Base-by-base conservation (phyloP, 192 early-diverging fungal species). In the Blastocladiella britannica region DNA sequence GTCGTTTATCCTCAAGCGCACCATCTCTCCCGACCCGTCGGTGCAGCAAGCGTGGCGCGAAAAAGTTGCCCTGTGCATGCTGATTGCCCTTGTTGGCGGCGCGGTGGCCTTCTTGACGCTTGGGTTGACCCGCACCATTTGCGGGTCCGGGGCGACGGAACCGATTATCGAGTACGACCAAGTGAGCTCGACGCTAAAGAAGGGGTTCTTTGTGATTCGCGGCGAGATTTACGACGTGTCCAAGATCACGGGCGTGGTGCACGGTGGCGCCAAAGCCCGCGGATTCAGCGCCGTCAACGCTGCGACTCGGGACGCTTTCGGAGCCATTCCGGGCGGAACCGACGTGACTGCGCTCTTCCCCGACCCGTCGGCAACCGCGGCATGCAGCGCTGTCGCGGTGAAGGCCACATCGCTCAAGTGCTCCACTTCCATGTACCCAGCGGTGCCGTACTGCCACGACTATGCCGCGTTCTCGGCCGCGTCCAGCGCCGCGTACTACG, bases 11-110 rank as follows among this genome's bases (percentile, higher is more conserved):
- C 66, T 87, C 51, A 62, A 66, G 56, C 73, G 73, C 30, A 47
- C 37, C 15, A 47, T 47, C n/a, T 47, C 37, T 2, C 12, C 12
- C 2, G 37, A 47, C 37, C 37, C n/a, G 53, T 64, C 62, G 25
- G 82, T 83, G 68, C 82, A 82, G 69, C 85, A 85, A 66, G 85
- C 85, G 9, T 87, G 85, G 85, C 75, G 82, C 55, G 85, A 87
- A 61, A 87, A 87, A 61, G 69, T 85, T 15, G 72, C 82, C 1
- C 63, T 87, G 53, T 91, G 87, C 62, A 62, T 85, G 59, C 66
- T 96, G 55, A 88, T 94, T 29, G 84, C 75, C 3, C 73, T 77
- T 22, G 72, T 88, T 54, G 85, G 84, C 20, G 63, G 71, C 52
- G 65, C 85, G 29, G 66, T 88, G 53, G 88, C 84, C 63, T 47